Evolutionary conservation across 2,329 filamentous ascomycete species (phyloP).

Genomic region (Cladophialophora exuberans): DNA sequence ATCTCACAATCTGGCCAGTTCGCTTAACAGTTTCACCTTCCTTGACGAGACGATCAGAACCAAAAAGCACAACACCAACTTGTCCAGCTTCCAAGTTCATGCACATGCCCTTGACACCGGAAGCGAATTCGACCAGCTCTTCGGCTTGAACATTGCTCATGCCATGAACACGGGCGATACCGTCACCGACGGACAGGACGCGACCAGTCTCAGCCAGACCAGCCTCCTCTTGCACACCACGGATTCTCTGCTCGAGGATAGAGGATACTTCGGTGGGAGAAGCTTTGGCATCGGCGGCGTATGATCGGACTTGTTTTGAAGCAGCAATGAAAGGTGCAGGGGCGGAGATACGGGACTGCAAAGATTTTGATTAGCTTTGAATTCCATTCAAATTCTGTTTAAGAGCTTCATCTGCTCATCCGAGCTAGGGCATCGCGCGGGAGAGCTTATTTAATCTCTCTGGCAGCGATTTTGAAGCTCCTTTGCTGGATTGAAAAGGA

Average conservation of each 20-base stretch:
- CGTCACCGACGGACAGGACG: conserved; percentile 99
- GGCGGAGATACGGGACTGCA: conserved; percentile 82
- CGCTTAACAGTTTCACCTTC: conserved; percentile 99
- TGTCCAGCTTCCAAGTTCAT: conserved; percentile 99
- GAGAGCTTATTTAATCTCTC: conserved; percentile 40
- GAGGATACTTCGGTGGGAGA: conserved; percentile 97
- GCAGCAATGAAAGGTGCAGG: conserved; percentile 74
- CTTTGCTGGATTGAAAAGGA: conserved; percentile 46
- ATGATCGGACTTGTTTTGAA: conserved; percentile 76
- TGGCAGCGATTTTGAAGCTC: conserved; percentile 43
- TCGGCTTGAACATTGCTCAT: conserved; percentile 99
- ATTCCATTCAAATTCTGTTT: neutral
- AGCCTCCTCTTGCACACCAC: conserved; percentile 96
- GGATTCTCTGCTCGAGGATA: conserved; percentile 98
- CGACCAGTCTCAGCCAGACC: conserved; percentile 97
- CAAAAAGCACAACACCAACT: conserved; percentile 99
- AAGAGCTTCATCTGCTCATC: neutral
- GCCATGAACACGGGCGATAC: conserved; percentile 99
- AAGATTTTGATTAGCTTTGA: conserved; percentile 41
- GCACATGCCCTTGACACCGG: conserved; percentile 99
- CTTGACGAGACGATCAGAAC: conserved; percentile 99
- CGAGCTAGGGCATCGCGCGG: conserved; percentile 11
- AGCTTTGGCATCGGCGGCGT: conserved; percentile 92
- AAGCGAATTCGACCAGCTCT: conserved; percentile 99
- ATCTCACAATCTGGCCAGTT: conserved; percentile 94